Base-by-base conservation (phyloP, 208 protist genomes). In the Leishmania lainsoni region DNA sequence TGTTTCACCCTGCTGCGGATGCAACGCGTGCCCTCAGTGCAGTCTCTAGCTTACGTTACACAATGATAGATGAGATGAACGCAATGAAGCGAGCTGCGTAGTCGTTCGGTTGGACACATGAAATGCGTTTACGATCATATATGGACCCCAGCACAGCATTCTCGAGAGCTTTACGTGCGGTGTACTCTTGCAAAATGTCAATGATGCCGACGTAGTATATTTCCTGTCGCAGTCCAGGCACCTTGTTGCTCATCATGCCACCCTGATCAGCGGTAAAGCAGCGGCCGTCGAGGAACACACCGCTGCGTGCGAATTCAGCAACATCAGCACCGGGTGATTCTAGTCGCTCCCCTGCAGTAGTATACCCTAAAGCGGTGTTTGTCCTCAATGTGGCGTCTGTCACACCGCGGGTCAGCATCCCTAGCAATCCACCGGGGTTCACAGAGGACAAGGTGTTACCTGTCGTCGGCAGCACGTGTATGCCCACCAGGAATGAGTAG, bases 181-280 rank as follows among this genome's bases (percentile, higher is more conserved):
- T 97, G 85, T 97, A 99, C 75, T 95, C 89, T 76, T 98, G 95
- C 78, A 99, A 83, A 79, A 99, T 96, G 79, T 99, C 98, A 78
- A 99, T 98, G 76, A 98, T 97, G 73, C 98, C 98, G 71, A 97
- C 89, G 83, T 97, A 98, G 86, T 98, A 98, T 39, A 99, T 91
- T 84, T 97, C 92, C 32, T 88, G 75, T 29, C 87, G 83, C 48
- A 91, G 80, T 10, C 89, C 90, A 6, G 88, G 81, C 10, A 92
- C 88, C 29, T 92, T 89, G 78, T 78, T 92, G 86, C 91, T 92
- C 54, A 90, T 78, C 90, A 98, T 97, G 12, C 94, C 95, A 26
- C 94, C 93, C 32, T 97, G 85, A 86, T 95, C 88, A 3, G 90
- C 81, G 14, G 86, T 96, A 76, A 97, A 95, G 83, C 94, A 96